Base-by-base conservation (phyloP, 1,284 basidiomycete genomes). In the Ganoderma lucidum region DNA sequence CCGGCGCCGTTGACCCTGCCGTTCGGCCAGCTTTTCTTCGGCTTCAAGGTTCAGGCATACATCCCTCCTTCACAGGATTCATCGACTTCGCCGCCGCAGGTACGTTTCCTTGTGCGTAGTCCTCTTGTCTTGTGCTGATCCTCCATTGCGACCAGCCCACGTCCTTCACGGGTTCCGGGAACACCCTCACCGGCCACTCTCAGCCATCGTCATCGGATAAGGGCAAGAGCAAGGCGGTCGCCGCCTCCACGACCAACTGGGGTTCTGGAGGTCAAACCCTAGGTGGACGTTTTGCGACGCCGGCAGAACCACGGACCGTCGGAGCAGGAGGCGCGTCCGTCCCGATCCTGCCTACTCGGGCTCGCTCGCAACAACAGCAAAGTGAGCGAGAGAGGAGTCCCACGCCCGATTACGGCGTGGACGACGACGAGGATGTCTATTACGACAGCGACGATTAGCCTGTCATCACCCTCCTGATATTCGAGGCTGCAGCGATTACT, bases 11-110 rank as follows among this genome's bases (percentile, higher is more conserved):
- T 99, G 61, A 93, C 94, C 74, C 84, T 99, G 39, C 96, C 97
- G 0, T 93, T 94, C 72, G 98, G 98, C 28, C 94, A 97, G 75
- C 85, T 98, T 32, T 98, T 98, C 85, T 98, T 98, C 78, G 96
- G 96, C 10, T 98, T 93, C 83, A 92, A 92, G 67, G 87, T 94
- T 62, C 82, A 90, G 3, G 83, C 91, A 0, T 96, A 94, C 78
- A 87, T 85, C 17, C 89, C 90, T 9, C 84, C 90, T 15, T 77
- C 82, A 32, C 76, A 84, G 8, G 71, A 77, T 9, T 44, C 74
- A 1, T 62, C 71, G 1, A 48, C 56, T 10, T 65, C 70, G 4
- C 59, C 73, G 14, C 53, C 67, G 3, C 69, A 76, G 70, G 78
- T 78, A 72, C 48, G 72, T 61, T 1, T 8, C 32, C 28, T 35